A percentile compares a stretch with the other conserved stretches of the same genome.
These are phyloP conservation scores for Cercophora sp. DNA, from an alignment of 495 filamentous ascomycete species.

Conservation along the genomic window DNA sequence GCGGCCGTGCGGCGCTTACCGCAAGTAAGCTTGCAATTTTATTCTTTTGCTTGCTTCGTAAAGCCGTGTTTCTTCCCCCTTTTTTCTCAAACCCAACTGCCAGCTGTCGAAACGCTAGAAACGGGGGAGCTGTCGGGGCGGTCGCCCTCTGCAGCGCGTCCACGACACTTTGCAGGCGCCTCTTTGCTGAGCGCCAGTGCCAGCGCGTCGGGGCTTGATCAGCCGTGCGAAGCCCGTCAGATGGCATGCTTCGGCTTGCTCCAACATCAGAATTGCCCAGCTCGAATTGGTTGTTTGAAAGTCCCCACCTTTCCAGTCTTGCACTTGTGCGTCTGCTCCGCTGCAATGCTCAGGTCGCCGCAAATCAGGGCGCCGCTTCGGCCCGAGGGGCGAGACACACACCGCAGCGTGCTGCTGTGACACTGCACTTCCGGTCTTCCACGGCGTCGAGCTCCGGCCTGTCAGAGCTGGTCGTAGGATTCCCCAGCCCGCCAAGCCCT, in stretches of 20 bases:
- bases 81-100: no score
- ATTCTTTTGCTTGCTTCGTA: not conserved
- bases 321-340: not conserved
- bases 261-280: not conserved
- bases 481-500: not conserved
- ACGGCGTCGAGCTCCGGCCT: not conserved
- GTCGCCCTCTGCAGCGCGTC: no score
- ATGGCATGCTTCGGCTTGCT: not conserved
- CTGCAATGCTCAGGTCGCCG: not conserved
- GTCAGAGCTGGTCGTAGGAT: not conserved
- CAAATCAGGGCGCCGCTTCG: not conserved
- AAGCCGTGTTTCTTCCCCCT: no score
- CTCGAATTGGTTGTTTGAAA: not conserved
- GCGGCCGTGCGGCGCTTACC: not conserved
- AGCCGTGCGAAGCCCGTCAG: not conserved
- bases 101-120: not conserved
- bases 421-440: no score
- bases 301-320: not conserved
- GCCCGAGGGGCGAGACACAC: not conserved
- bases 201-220: not conserved
- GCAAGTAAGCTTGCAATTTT: not conserved
- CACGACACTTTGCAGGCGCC: not conserved
- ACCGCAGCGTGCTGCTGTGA: not conserved
- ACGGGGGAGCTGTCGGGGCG: not conserved
- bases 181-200: not conserved